phyloP scores from a whole-genome alignment of 2,329 filamentous ascomycete genomes.

The Cadophora luteo-olivacea region DNA sequence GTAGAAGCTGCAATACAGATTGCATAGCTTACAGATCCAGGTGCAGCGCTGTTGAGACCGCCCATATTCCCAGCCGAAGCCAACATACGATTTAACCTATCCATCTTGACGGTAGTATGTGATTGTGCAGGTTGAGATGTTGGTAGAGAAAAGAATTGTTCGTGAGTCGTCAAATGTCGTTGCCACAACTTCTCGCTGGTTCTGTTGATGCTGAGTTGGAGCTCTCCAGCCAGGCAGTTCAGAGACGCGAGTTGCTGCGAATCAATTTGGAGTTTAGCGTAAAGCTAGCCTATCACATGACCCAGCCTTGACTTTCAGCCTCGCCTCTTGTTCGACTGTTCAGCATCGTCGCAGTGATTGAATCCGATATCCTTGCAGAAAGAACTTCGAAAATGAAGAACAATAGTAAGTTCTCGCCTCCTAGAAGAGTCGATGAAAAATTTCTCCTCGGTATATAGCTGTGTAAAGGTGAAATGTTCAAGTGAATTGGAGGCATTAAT shows the following conservation, averaged over 20 bases:
- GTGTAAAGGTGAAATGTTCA: not conserved
- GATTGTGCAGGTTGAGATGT: constrained; percentile 12
- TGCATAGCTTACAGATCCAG: constrained; percentile 62
- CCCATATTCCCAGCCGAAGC: constrained; percentile 76
- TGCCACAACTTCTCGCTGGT: constrained; percentile 30
- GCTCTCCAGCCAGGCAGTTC: constrained; percentile 29
- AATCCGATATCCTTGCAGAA: not conserved
- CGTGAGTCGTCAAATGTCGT: constrained; percentile 27
- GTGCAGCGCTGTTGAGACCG: constrained; percentile 58
- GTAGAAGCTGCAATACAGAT: constrained; percentile 15
- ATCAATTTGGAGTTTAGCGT: constrained; percentile 25
- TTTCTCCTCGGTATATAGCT: not conserved
- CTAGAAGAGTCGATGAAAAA: no score
- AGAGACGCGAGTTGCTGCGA: constrained; percentile 17
- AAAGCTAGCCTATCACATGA: constrained; percentile 24
- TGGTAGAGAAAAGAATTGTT: constrained; percentile 12
- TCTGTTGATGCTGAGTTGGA: constrained; percentile 28
- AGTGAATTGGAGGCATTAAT: no score
- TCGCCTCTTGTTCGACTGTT: not conserved
- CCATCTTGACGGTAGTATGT: constrained; percentile 62
- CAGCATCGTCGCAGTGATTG: not conserved
- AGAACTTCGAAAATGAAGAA: not conserved
- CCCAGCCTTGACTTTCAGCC: constrained; percentile 22
- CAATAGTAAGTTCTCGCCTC: not conserved
- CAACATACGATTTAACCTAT: constrained; percentile 89